A percentile compares a stretch with the other conserved stretches of the same genome.
Conservation (phyloP, 352 stramenopile genomes). For the Phytophthora aleatoria region DNA sequence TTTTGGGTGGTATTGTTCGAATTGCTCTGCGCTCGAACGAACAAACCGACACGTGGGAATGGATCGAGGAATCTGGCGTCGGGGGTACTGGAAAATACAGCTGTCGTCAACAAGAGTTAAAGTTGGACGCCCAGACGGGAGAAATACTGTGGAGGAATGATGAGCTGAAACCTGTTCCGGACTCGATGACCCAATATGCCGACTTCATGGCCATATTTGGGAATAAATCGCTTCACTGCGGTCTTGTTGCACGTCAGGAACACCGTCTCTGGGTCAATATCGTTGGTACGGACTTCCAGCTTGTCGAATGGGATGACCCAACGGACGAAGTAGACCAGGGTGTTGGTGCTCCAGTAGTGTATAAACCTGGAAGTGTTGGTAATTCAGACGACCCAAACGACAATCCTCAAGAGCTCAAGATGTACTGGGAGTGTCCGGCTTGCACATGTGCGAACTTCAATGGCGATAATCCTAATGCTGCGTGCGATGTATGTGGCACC, state of each 20-base stretch:
- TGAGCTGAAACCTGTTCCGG: slow-evolving; percentile 89
- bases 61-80: slow-evolving; percentile 60
- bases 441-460: slow-evolving; percentile 90
- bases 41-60: slow-evolving; percentile 63
- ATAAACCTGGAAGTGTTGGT: slow-evolving; percentile 28
- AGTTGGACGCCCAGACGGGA: slow-evolving; percentile 85
- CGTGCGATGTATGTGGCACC: slow-evolving; percentile 81
- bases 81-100: slow-evolving; percentile 68
- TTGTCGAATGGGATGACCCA: slow-evolving; percentile 90
- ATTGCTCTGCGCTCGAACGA: slow-evolving; percentile 74
- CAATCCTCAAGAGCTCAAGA: slow-evolving; percentile 66
- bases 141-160: slow-evolving; percentile 93
- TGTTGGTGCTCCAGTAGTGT: slow-evolving; percentile 67
- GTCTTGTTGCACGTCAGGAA: slow-evolving; percentile 83
- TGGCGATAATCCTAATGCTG: slow-evolving; percentile 76
- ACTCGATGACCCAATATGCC: slow-evolving; percentile 90
- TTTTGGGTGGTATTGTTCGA: slow-evolving; percentile 69
- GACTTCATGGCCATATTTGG: slow-evolving; percentile 89
- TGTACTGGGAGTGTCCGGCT: slow-evolving; percentile 88
- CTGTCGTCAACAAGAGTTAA: slow-evolving; percentile 80
- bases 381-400: slow-evolving; percentile 12
- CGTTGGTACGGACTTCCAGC: slow-evolving; percentile 85
- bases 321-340: slow-evolving; percentile 78
- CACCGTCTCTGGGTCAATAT: slow-evolving; percentile 91
- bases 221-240: slow-evolving; percentile 86